phyloP scores from a whole-genome alignment of 2,329 filamentous ascomycete species.

The Cylindrodendrum hubeiense region DNA sequence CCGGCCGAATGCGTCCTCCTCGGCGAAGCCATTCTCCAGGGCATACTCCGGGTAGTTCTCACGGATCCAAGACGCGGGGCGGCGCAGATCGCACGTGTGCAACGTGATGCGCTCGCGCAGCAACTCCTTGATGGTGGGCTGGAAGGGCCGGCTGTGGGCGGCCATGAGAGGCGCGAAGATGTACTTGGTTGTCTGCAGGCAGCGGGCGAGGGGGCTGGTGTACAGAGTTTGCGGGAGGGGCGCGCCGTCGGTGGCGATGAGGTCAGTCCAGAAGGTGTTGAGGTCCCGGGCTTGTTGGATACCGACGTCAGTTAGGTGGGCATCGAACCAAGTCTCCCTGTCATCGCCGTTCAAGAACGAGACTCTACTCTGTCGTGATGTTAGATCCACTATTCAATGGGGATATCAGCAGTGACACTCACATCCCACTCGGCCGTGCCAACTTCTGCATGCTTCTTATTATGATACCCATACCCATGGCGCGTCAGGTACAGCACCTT shows the following conservation, averaged over 20 bases:
- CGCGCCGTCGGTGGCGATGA: conserved; percentile 59
- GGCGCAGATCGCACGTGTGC: conserved; percentile 72
- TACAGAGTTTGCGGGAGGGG: conserved; percentile 67
- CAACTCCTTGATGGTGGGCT: conserved; percentile 67
- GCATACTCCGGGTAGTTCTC: conserved; percentile 61
- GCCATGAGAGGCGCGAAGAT: conserved; percentile 60
- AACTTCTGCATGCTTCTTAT: conserved; percentile 65
- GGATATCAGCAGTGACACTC: conserved; percentile 22
- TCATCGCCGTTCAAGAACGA: conserved; percentile 55
- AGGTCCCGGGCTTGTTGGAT: conserved; percentile 65
- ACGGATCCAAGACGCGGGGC: conserved; percentile 60
- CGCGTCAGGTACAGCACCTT: conserved; percentile 67
- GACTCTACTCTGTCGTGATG: conserved; percentile 46
- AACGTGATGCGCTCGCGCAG: conserved; percentile 70
- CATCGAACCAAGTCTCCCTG: conserved; percentile 55
- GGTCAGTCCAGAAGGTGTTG: conserved; percentile 62
- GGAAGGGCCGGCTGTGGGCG: conserved; percentile 55
- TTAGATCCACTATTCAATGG: conserved; percentile 4
- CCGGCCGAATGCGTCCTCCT: conserved; percentile 67
- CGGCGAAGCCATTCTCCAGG: conserved; percentile 67
- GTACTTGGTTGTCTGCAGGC: conserved; percentile 66
- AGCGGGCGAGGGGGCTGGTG: conserved; percentile 69
- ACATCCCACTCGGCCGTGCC: conserved; percentile 69
- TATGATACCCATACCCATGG: conserved; percentile 67
- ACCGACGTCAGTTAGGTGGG: conserved; percentile 65